These are phyloP conservation scores for Amanita rimosa DNA, from an alignment of 768 basidiomycete genomes.

Conservation along the genomic window DNA sequence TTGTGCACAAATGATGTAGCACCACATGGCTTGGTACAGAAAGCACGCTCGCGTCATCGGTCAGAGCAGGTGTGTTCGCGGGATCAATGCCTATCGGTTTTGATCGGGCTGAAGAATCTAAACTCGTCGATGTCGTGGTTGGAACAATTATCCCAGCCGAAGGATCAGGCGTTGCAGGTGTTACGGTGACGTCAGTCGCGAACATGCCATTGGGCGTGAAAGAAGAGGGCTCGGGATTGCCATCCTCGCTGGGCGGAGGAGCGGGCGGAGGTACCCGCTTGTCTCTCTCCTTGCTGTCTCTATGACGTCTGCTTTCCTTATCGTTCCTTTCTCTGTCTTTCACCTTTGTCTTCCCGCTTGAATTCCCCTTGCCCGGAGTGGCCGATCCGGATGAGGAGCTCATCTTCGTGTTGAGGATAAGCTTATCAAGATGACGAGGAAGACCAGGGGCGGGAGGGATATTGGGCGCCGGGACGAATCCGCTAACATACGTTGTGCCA, in stretches of 20 bases:
- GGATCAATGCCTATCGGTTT: conserved; percentile 23
- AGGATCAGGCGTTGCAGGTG: conserved; percentile 2
- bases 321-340: conserved; percentile 7
- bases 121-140: neutral
- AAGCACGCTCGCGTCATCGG: conserved; percentile 84
- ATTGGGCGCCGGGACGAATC: conserved; percentile 53
- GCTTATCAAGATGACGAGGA: conserved; percentile 87
- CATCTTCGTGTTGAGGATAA: conserved; percentile 66
- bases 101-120: conserved; percentile 11
- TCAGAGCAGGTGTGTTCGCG: conserved; percentile 32
- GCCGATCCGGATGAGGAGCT: conserved; percentile 14
- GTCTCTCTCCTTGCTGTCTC: conserved; percentile 11
- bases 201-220: neutral
- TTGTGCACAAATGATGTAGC: conserved; percentile 89
- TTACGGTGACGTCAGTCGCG: conserved; percentile 5
- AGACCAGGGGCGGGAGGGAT: conserved; percentile 83
- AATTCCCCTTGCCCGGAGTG: neutral
- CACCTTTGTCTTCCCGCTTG: conserved; percentile 15
- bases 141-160: neutral
- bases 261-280: conserved; percentile 14
- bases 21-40: conserved; percentile 93
- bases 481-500: conserved; percentile 18
- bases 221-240: conserved; percentile 4
- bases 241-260: conserved; percentile 19
- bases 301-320: conserved; percentile 6